A percentile compares a stretch with the other conserved stretches of the same genome.
Conservation (phyloP, 2,329 filamentous ascomycete species). For the Leptographium lundbergii region DNA sequence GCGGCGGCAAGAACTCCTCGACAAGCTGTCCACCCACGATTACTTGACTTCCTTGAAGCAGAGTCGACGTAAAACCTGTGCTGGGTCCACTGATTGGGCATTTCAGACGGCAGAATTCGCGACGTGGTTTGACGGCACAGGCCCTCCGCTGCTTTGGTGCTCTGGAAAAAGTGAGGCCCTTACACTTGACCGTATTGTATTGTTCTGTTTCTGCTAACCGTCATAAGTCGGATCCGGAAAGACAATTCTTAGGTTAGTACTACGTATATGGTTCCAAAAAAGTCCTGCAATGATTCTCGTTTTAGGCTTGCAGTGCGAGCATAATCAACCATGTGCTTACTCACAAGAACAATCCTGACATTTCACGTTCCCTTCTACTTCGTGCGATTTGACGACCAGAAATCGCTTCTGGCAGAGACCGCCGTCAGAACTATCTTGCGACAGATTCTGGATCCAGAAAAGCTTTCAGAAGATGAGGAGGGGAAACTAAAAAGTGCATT, state of each 20-base stretch:
- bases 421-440: neutral
- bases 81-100: neutral
- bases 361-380: neutral
- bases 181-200: neutral
- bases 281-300: neutral
- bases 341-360: neutral
- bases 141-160: neutral
- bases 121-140: neutral
- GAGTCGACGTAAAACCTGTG: neutral
- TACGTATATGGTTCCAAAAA: neutral
- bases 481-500: neutral
- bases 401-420: neutral
- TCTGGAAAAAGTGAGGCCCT: neutral
- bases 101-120: neutral
- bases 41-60: neutral
- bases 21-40: neutral
- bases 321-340: neutral
- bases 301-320: neutral
- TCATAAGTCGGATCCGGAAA: neutral
- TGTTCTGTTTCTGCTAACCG: neutral
- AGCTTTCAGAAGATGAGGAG: neutral
- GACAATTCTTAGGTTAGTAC: neutral
- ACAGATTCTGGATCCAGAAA: neutral
- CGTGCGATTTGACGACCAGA: neutral
- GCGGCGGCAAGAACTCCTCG: neutral